These are phyloP conservation scores for Clavariopsis aquatica DNA, from an alignment of 495 filamentous ascomycete genomes.

Conservation along the genomic window DNA sequence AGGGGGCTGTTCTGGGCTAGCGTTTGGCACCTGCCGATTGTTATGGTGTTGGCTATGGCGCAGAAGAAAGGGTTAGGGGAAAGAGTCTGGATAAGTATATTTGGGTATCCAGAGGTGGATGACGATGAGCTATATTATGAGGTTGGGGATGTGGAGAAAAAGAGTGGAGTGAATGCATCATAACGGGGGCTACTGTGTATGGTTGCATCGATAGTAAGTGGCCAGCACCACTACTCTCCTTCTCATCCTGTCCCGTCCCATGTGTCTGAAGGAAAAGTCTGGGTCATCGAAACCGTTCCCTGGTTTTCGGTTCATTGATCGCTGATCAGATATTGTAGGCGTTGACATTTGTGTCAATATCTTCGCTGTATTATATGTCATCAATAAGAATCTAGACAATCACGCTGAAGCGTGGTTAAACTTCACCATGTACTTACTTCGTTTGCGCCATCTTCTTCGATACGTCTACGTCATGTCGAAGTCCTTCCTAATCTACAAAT, in stretches of 20 bases:
- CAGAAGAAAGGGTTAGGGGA: slow-evolving; percentile 96
- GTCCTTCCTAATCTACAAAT: background rate
- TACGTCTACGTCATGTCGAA: slow-evolving; percentile 4
- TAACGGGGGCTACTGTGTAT: background rate
- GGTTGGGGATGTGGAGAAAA: slow-evolving; percentile 36
- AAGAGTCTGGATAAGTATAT: slow-evolving; percentile 70
- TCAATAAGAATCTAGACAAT: slow-evolving; percentile 23
- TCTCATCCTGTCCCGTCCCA: background rate
- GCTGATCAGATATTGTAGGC: slow-evolving; percentile 26
- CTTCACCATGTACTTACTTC: background rate
- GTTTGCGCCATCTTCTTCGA: background rate
- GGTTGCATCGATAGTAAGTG: slow-evolving; percentile 8
- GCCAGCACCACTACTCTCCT: background rate
- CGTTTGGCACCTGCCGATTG: slow-evolving; percentile 91
- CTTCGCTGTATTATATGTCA: slow-evolving; percentile 33
- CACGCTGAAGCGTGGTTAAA: slow-evolving; percentile 1
- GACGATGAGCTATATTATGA: slow-evolving; percentile 49
- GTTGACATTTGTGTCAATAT: slow-evolving; percentile 10
- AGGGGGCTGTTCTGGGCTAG: slow-evolving; percentile 93
- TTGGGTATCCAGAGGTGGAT: slow-evolving; percentile 56
- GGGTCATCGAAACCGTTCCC: slow-evolving; percentile 3
- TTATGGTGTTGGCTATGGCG: slow-evolving; percentile 86
- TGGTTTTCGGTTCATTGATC: slow-evolving; percentile 12
- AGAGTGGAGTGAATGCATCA: background rate
- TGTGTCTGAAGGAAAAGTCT: background rate